Percentiles rank a stretch among this genome's conserved stretches.
These are phyloP conservation scores for Phaffomyces thermotolerans DNA, from an alignment of 805 yeast species.

Conservation along the genomic window DNA sequence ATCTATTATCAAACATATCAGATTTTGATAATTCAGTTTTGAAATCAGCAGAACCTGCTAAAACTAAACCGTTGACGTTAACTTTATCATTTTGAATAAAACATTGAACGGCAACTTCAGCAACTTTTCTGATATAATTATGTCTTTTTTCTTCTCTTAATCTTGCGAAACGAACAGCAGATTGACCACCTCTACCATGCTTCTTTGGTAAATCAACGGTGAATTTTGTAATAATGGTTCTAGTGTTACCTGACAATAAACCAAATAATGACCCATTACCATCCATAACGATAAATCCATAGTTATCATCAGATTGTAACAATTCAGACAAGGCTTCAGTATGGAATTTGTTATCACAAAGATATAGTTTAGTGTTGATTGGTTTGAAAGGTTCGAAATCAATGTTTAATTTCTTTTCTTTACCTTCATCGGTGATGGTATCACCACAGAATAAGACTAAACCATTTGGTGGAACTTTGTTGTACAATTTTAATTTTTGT, in stretches of 20 bases:
- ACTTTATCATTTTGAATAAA: slow-evolving; percentile 93
- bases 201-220: slow-evolving; percentile 97
- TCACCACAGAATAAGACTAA: slow-evolving; percentile 98
- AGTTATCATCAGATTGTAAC: slow-evolving; percentile 90
- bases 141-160: slow-evolving; percentile 98
- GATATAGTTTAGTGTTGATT: slow-evolving; percentile 89
- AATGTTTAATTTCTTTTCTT: slow-evolving; percentile 91
- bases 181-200: slow-evolving; percentile 99
- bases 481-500: slow-evolving; percentile 88
- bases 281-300: slow-evolving; percentile 98
- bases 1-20: slow-evolving; percentile 87
- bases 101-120: slow-evolving; percentile 96
- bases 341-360: slow-evolving; percentile 98
- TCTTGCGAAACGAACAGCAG: slow-evolving; percentile 98
- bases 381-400: slow-evolving; percentile 99
- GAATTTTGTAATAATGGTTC: slow-evolving; percentile 93
- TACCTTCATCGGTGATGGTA: slow-evolving; percentile 93
- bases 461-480: slow-evolving; percentile 88
- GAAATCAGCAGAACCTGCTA: slow-evolving; percentile 99
- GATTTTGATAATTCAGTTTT: slow-evolving; percentile 90
- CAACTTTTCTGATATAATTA: slow-evolving; percentile 95
- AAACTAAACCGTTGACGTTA: slow-evolving; percentile 85
- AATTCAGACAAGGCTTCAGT: slow-evolving; percentile 94
- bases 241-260: slow-evolving; percentile 89
- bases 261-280: slow-evolving; percentile 99